Evolutionary conservation across 1,139 yeast species (phyloP).

Genomic region (Ogataea hybrid): DNA sequence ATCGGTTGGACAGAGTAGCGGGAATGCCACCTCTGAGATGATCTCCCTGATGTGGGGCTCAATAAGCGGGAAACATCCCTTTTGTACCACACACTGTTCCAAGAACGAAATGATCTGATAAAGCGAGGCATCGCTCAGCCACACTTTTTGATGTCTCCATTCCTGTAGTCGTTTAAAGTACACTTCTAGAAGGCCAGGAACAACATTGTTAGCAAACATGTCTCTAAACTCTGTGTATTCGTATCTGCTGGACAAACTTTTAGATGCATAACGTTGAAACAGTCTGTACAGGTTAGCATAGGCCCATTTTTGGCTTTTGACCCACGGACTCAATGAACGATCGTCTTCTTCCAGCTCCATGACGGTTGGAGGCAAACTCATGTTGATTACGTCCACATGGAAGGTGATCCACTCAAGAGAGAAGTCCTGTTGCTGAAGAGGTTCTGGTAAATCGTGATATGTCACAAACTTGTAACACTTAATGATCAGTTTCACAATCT

Average conservation of each 20-base stretch:
- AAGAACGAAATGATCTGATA: slow-evolving; percentile 68
- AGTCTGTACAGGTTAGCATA: slow-evolving; percentile 74
- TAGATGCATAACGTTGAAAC: slow-evolving; percentile 71
- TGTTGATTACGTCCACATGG: slow-evolving; percentile 66
- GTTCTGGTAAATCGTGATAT: slow-evolving; percentile 71
- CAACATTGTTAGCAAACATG: slow-evolving; percentile 51
- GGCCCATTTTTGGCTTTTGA: slow-evolving; percentile 89
- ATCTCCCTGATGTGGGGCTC: slow-evolving; percentile 68
- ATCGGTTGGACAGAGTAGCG: slow-evolving; percentile 71
- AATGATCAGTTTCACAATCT: slow-evolving; percentile 71
- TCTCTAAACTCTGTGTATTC: slow-evolving; percentile 49
- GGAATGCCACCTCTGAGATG: slow-evolving; percentile 73
- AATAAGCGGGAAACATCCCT: slow-evolving; percentile 66
- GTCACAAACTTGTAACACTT: slow-evolving; percentile 83
- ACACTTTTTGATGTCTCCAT: slow-evolving; percentile 65
- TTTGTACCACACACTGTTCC: slow-evolving; percentile 67
- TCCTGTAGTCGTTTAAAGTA: slow-evolving; percentile 64
- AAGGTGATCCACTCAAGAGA: slow-evolving; percentile 75
- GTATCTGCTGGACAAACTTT: slow-evolving; percentile 46
- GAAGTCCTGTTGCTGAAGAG: slow-evolving; percentile 57
- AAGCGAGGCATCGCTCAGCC: slow-evolving; percentile 69
- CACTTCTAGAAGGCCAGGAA: slow-evolving; percentile 70
- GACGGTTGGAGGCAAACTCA: slow-evolving; percentile 53
- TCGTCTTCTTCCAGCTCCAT: slow-evolving; percentile 45
- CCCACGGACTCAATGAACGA: slow-evolving; percentile 52